phyloP scores from a whole-genome alignment of 2,329 filamentous ascomycete species.

The Coniochaeta prunicola region DNA sequence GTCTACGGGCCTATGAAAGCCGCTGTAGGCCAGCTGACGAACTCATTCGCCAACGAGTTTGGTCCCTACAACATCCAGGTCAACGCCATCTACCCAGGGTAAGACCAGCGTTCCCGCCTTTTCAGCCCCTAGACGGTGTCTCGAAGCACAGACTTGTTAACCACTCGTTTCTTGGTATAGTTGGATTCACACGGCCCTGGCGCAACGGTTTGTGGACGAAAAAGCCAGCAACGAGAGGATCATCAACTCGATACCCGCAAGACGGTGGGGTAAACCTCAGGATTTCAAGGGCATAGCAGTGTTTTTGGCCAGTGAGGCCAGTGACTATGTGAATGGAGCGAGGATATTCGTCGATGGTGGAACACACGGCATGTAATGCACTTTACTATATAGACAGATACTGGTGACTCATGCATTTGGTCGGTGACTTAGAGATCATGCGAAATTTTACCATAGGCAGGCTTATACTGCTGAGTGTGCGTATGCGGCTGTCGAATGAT shows the following conservation, averaged over 20 bases:
- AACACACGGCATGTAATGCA: constrained; percentile 5
- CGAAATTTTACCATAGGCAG: too few relatives aligned
- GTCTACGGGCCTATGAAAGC: constrained; percentile 12
- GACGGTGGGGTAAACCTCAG: constrained; percentile 56
- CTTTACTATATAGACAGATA: too few relatives aligned
- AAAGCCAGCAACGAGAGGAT: constrained; percentile 48
- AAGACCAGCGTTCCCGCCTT: not conserved
- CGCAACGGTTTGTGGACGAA: constrained; percentile 37
- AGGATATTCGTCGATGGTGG: constrained; percentile 60
- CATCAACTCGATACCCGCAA: constrained; percentile 56
- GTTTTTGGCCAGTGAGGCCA: constrained; percentile 53
- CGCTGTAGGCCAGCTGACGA: constrained; percentile 11
- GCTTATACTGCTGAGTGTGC: too few relatives aligned
- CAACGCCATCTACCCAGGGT: constrained; percentile 10
- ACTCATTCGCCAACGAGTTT: constrained; percentile 11
- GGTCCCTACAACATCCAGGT: constrained; percentile 10
- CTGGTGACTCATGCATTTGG: too few relatives aligned
- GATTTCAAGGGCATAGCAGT: constrained; percentile 62
- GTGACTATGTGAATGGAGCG: constrained; percentile 58
- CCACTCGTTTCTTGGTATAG: not conserved
- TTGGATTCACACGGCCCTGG: constrained; percentile 7
- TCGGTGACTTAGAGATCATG: too few relatives aligned
- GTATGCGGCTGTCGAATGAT: too few relatives aligned
- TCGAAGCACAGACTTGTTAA: not conserved
- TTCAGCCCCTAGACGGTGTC: not conserved